Evolutionary conservation across 2,329 filamentous ascomycete genomes (phyloP).

Genomic region (Beauveria sp.): DNA sequence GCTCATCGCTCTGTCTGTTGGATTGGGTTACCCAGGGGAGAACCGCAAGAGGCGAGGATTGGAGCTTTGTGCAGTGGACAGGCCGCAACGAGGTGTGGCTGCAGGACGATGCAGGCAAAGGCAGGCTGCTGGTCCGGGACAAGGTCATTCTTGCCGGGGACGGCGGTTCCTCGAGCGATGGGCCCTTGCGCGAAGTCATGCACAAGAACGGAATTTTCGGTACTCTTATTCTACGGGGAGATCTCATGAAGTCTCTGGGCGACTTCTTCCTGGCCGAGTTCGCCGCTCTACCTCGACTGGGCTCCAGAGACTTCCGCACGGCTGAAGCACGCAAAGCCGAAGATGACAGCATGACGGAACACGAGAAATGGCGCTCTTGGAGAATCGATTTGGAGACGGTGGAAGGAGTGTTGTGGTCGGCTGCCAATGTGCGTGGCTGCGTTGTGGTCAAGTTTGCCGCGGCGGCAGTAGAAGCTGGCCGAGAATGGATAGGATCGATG

Average conservation of each 20-base stretch:
- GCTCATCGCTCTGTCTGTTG: conserved; percentile 65
- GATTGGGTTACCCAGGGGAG: conserved; percentile 95
- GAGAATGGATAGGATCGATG: conserved; percentile 72
- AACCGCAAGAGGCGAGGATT: conserved; percentile 76
- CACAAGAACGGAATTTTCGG: conserved; percentile 70
- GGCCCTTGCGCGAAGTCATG: conserved; percentile 54
- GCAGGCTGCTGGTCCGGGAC: conserved; percentile 73
- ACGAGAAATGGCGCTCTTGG: conserved; percentile 45
- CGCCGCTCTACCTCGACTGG: conserved; percentile 68
- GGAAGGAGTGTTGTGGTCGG: conserved; percentile 69
- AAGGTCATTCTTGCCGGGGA: conserved; percentile 65
- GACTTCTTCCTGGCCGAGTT: conserved; percentile 77
- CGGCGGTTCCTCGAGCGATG: conserved; percentile 29
- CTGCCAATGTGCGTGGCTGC: conserved; percentile 71
- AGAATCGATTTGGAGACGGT: conserved; percentile 52
- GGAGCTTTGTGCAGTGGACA: conserved; percentile 72
- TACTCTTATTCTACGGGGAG: conserved; percentile 75
- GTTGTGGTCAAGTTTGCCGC: conserved; percentile 89
- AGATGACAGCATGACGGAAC: conserved; percentile 28
- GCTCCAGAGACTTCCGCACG: conserved; percentile 66
- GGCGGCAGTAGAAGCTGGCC: conserved; percentile 69
- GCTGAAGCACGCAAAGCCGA: conserved; percentile 38
- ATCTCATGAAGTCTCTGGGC: conserved; percentile 56
- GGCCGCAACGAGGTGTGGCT: conserved; percentile 85
- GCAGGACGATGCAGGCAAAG: conserved; percentile 25